Percentiles rank a stretch among this genome's conserved stretches.
Evolutionary conservation across 2,329 filamentous ascomycete species (phyloP).

Genomic region (Diaporthe sp.): DNA sequence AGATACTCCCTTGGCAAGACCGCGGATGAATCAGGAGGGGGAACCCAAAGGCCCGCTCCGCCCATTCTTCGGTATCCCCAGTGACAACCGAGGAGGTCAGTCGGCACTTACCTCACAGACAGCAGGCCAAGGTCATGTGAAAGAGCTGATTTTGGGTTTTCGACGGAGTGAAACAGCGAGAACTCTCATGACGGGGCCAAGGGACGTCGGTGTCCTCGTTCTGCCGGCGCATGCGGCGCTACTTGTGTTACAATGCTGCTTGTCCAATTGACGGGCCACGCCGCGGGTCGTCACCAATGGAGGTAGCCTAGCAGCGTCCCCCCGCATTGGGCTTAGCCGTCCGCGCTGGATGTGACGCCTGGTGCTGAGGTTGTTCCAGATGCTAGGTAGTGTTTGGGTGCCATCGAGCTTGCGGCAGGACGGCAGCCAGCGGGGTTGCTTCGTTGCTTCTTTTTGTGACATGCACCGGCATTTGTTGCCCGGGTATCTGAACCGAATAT

Average conservation of each 20-base stretch:
- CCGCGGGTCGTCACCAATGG: constrained; percentile 10
- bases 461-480: neutral
- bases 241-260: neutral
- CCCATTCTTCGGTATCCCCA: neutral
- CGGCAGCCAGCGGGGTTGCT: neutral
- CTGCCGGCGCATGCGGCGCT: constrained; percentile 1
- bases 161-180: constrained; percentile 7
- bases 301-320: constrained; percentile 1
- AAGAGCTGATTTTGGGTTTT: constrained; percentile 1
- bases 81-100: constrained; percentile 1
- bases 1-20: constrained; percentile 4
- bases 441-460: neutral
- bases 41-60: neutral
- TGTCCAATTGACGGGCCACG: constrained; percentile 6
- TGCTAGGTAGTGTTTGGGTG: neutral
- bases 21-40: neutral
- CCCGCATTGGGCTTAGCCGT: neutral
- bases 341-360: neutral
- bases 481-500: neutral
- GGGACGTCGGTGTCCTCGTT: neutral
- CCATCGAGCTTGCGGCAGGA: neutral
- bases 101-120: neutral
- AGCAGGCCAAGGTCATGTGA: neutral
- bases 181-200: constrained; percentile 7
- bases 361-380: neutral